phyloP scores from a whole-genome alignment of 768 basidiomycete species.

The Leccinum uliginosum region DNA sequence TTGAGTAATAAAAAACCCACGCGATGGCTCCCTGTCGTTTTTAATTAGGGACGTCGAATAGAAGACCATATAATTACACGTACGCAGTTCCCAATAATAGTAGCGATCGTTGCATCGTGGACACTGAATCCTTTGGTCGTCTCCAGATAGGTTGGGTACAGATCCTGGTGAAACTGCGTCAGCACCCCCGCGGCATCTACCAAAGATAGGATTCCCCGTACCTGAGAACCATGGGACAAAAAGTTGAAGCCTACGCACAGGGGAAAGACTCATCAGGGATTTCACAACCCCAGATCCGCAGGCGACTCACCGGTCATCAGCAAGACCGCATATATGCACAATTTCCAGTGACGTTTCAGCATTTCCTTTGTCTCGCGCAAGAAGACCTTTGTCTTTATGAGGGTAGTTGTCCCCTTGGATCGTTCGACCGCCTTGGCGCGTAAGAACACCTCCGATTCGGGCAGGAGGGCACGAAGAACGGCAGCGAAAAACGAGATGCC shows the following conservation, averaged over 20 bases:
- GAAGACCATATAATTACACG: slow-evolving; percentile 13
- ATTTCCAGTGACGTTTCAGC: slow-evolving; percentile 76
- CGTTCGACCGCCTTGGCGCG: slow-evolving; percentile 54
- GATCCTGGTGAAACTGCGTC: slow-evolving; percentile 38
- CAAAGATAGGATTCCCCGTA: slow-evolving; percentile 11
- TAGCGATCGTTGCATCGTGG: slow-evolving; percentile 64
- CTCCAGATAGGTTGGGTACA: slow-evolving; percentile 75
- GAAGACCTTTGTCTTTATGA: slow-evolving; percentile 66
- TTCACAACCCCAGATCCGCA: background rate
- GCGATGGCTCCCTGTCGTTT: slow-evolving; percentile 39
- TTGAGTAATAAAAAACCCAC: slow-evolving; percentile 26
- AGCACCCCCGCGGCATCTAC: background rate
- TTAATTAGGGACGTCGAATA: background rate
- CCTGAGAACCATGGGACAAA: slow-evolving; percentile 69
- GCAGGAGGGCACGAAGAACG: slow-evolving; percentile 55
- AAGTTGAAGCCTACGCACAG: slow-evolving; percentile 60
- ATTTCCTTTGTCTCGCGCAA: slow-evolving; percentile 67
- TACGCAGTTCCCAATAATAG: slow-evolving; percentile 77
- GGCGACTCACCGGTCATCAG: slow-evolving; percentile 57
- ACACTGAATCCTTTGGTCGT: slow-evolving; percentile 55
- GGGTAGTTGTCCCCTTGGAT: slow-evolving; percentile 33
- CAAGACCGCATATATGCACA: slow-evolving; percentile 80
- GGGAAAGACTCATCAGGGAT: background rate
- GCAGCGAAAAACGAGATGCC: slow-evolving; percentile 72
- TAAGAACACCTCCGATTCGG: slow-evolving; percentile 76